Evolutionary conservation across 1,139 yeast species (phyloP).

Genomic region (Saccharomyces hybrid): DNA sequence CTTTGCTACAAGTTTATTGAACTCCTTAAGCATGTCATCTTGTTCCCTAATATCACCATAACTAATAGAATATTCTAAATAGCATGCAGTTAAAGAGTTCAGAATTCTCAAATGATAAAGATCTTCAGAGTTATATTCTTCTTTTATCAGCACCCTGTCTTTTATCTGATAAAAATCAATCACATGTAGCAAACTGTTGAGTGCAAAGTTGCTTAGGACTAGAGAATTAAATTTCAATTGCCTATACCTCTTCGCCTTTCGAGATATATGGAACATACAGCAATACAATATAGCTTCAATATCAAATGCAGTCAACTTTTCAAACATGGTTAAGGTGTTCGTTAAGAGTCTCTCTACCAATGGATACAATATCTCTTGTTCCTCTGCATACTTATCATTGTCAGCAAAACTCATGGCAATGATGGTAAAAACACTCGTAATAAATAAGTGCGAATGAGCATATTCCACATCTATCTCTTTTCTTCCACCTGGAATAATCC

Average conservation of each 20-base stretch:
- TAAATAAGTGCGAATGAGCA: constrained; percentile 42
- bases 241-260: constrained; percentile 38
- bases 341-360: constrained; percentile 42
- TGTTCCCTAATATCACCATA: constrained; percentile 33
- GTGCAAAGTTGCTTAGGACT: constrained; percentile 42
- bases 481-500: constrained; percentile 50
- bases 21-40: constrained; percentile 24
- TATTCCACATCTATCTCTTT: constrained; percentile 37
- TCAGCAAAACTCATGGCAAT: constrained; percentile 47
- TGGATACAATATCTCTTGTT: constrained; percentile 39
- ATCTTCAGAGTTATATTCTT: constrained; percentile 34
- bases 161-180: constrained; percentile 38
- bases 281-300: constrained; percentile 48
- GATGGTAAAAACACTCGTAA: constrained; percentile 43
- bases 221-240: constrained; percentile 44
- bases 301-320: constrained; percentile 47
- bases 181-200: constrained; percentile 41
- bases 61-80: constrained; percentile 43
- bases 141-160: constrained; percentile 30
- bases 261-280: constrained; percentile 43
- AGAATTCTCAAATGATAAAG: constrained; percentile 44
- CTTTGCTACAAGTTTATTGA: constrained; percentile 37
- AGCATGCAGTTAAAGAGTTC: constrained; percentile 43
- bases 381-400: constrained; percentile 38
- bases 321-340: constrained; percentile 40